These are phyloP conservation scores for Apiotrichum siamense DNA, from an alignment of 1,284 basidiomycete genomes.

Conservation along the genomic window DNA sequence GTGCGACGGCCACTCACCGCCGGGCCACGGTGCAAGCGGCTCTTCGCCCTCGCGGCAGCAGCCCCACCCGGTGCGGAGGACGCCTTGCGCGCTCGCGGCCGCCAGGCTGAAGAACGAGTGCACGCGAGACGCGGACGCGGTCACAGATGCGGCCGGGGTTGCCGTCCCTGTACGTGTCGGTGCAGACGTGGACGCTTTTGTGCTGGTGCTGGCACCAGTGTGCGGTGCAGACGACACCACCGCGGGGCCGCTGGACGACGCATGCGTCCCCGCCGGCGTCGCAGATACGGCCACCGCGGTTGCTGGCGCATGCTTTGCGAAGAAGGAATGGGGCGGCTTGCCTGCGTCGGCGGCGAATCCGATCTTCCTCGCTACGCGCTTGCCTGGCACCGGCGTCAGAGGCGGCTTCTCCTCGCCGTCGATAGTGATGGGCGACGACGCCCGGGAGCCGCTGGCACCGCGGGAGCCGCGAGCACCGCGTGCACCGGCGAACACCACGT, in stretches of 20 bases:
- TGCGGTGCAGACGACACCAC: too few species aligned
- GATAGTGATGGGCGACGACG: background rate
- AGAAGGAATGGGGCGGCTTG: constrained; percentile 33
- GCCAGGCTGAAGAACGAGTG: constrained; percentile 31
- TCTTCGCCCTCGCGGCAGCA: constrained; percentile 29
- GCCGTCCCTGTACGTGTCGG: background rate
- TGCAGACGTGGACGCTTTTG: background rate
- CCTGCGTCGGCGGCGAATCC: constrained; percentile 23
- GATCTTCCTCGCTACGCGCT: constrained; percentile 16
- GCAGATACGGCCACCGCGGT: background rate
- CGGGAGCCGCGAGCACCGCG: background rate
- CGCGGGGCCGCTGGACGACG: too few species aligned
- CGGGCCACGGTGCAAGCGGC: constrained; percentile 25
- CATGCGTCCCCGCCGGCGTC: too few species aligned
- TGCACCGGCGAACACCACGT: background rate
- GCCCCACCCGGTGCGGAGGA: constrained; percentile 37
- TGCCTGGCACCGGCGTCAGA: background rate
- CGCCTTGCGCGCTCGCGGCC: constrained; percentile 6
- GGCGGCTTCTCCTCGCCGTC: background rate
- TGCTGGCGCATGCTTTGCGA: constrained; percentile 6
- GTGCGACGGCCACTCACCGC: constrained; percentile 25
- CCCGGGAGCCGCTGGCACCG: background rate
- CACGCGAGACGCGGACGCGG: background rate
- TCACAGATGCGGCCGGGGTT: background rate
- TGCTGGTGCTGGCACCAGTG: background rate